Base-by-base conservation (phyloP, 2,329 filamentous ascomycete species). In the Beauveria pseudobassiana region DNA sequence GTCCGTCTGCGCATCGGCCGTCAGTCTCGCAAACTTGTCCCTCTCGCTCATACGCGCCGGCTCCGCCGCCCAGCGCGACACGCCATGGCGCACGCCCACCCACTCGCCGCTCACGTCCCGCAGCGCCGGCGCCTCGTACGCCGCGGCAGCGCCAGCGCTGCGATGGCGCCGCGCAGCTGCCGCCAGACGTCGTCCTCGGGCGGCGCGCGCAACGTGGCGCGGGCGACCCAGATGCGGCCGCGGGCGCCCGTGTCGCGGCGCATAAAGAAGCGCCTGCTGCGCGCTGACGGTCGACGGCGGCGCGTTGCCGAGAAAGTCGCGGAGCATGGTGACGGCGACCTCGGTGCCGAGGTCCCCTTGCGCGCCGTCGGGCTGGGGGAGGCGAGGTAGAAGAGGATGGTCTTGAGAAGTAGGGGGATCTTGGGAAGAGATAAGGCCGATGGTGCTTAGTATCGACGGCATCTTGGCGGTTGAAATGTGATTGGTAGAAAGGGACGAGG, bases 141-240 rank as follows among this genome's bases (percentile, higher is more conserved):
- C 14, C 5, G 24, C 53, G 30, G 30, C 30, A 5, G 18, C 18
- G 26, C 60, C n/a, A 57, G 52, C 8, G 54, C 54, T 8, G 43
- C 49, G 12, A 62, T n/a, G 34, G 54, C 48, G 10, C 3, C 18
- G 22, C 26, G 16, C 20, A 62, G 7, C 28, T 45, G 53, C 40
- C 28, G 30, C 18, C 38, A 28, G n/a, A 62, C 38, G 26, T 58
- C 62, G 48, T 61, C 62, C 70, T 69, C 80, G 66, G 78, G 71
- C 1, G 83, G 85, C 5, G 75, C 75, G 0, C 80, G 77, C 14
- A 88, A 73, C 0, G 77, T 81, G 5, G 83, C 79, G 62, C 84
- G 86, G 55, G 82, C 84, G 12, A 90, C 79, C 88, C 88, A 91
- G 65, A 89, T 81, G 38, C 81, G 81, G 3, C 88, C 87, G 69